A percentile compares a stretch with the other conserved stretches of the same genome.
These are phyloP conservation scores for Nicotiana rustica DNA, from an alignment of 305 asterid species.

Conservation along the genomic window DNA sequence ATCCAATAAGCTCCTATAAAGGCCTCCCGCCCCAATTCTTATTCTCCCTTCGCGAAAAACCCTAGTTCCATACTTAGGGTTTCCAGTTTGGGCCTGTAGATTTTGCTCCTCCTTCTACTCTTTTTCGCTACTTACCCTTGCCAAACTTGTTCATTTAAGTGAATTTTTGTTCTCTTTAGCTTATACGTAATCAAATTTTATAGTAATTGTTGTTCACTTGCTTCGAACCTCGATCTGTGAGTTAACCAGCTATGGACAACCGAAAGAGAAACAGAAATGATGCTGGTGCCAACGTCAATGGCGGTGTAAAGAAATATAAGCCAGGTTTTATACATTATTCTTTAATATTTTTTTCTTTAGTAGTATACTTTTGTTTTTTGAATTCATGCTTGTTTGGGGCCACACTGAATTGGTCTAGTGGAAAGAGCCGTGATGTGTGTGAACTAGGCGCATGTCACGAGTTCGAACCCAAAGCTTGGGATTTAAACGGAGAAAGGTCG, in stretches of 20 bases:
- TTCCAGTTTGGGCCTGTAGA: constrained; percentile 26
- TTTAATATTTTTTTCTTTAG: not conserved
- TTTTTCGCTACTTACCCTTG: not conserved
- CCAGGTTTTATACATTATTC: constrained; percentile 54
- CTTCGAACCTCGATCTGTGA: constrained; percentile 46
- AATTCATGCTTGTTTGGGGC: not conserved
- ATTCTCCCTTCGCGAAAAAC: constrained; percentile 42
- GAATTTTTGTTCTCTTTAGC: constrained; percentile 14
- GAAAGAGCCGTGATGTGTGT: too few species aligned
- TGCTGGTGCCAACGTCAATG: constrained; percentile 60
- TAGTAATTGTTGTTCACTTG: constrained; percentile 16
- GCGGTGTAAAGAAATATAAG: constrained; percentile 72
- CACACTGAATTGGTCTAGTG: too few species aligned
- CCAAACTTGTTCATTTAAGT: not conserved
- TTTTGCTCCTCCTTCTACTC: not conserved
- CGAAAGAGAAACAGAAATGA: constrained; percentile 76
- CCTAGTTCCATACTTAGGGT: constrained; percentile 44
- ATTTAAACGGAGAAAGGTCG: too few species aligned
- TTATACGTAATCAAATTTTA: constrained; percentile 23
- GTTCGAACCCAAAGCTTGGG: too few species aligned
- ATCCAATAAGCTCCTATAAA: constrained; percentile 16
- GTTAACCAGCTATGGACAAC: constrained; percentile 61
- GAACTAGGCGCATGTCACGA: too few species aligned
- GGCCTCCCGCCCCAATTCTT: constrained; percentile 10
- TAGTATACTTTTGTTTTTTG: not conserved